Evolutionary conservation across 2,329 filamentous ascomycete genomes (phyloP).

Genomic region (Ascochyta rabiei): DNA sequence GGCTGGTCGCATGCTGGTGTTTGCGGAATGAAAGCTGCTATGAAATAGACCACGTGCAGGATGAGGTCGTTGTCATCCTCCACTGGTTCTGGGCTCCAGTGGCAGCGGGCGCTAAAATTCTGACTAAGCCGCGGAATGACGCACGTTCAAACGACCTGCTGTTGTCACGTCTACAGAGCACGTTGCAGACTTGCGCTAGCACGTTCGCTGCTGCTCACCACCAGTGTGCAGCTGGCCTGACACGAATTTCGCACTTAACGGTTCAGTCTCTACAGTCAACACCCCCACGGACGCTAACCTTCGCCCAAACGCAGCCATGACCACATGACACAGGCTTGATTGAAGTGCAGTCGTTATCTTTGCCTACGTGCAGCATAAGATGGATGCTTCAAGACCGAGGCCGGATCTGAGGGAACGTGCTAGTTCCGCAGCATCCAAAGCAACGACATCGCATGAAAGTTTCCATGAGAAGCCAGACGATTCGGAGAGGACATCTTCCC

Average conservation of each 20-base stretch:
- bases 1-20: neutral
- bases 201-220: neutral
- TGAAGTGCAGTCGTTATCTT: conserved; percentile 1
- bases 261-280: neutral
- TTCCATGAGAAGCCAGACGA: conserved; percentile 34
- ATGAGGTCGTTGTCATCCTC: conserved; percentile 26
- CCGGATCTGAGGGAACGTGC: conserved; percentile 32
- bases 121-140: conserved; percentile 16
- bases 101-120: conserved; percentile 1
- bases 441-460: conserved; percentile 36
- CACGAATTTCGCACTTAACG: neutral
- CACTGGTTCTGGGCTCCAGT: conserved; percentile 8
- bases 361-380: conserved; percentile 4
- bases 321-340: conserved; percentile 4
- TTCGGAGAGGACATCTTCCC: conserved; percentile 34
- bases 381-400: conserved; percentile 29
- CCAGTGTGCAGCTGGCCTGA: neutral
- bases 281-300: neutral
- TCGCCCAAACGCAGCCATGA: conserved; percentile 1
- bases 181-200: conserved; percentile 2
- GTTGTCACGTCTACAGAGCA: neutral
- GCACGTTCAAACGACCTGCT: conserved; percentile 2
- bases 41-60: conserved; percentile 23
- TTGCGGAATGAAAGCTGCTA: neutral
- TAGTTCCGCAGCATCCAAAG: conserved; percentile 31